phyloP scores from a whole-genome alignment of 169 alveolate genomes.

The Pseudocohnilembus persalinus region DNA sequence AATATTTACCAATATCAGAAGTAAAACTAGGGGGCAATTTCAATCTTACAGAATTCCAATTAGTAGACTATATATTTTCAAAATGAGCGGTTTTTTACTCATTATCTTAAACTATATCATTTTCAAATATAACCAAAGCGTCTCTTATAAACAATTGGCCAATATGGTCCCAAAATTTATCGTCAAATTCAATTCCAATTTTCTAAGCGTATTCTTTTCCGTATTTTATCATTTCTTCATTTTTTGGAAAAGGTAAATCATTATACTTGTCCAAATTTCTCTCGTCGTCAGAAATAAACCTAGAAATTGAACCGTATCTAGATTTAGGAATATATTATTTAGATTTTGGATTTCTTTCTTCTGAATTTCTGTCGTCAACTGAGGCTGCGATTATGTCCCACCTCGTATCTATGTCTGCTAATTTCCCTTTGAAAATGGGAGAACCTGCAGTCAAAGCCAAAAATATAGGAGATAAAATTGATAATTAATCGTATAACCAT shows the following conservation, averaged over 20 bases:
- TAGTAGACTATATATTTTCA: slow-evolving; percentile 93
- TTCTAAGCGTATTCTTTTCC: slow-evolving; percentile 27
- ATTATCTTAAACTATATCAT: slow-evolving; percentile 52
- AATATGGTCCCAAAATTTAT: slow-evolving; percentile 89
- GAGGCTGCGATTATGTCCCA: slow-evolving; percentile 91
- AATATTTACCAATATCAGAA: slow-evolving; percentile 19
- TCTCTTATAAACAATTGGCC: slow-evolving; percentile 90
- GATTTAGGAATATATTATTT: slow-evolving; percentile 80
- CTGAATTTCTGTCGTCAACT: slow-evolving; percentile 94
- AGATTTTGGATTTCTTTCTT: slow-evolving; percentile 72
- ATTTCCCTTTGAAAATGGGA: slow-evolving; percentile 92
- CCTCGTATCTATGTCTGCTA: slow-evolving; percentile 91
- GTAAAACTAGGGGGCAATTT: slow-evolving; percentile 92
- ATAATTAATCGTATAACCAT: slow-evolving; percentile 91
- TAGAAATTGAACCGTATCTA: slow-evolving; percentile 90
- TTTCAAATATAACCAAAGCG: slow-evolving; percentile 91
- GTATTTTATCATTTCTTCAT: slow-evolving; percentile 48
- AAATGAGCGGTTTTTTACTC: slow-evolving; percentile 81
- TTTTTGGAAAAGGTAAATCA: slow-evolving; percentile 86
- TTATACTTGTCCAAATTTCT: slow-evolving; percentile 68
- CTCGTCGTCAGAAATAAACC: slow-evolving; percentile 84
- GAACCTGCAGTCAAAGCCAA: slow-evolving; percentile 93
- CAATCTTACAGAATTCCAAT: slow-evolving; percentile 97
- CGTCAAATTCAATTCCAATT: slow-evolving; percentile 78
- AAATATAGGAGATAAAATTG: slow-evolving; percentile 91